phyloP scores from a whole-genome alignment of 2,329 filamentous ascomycete genomes.

The Fusarium subglutinans region DNA sequence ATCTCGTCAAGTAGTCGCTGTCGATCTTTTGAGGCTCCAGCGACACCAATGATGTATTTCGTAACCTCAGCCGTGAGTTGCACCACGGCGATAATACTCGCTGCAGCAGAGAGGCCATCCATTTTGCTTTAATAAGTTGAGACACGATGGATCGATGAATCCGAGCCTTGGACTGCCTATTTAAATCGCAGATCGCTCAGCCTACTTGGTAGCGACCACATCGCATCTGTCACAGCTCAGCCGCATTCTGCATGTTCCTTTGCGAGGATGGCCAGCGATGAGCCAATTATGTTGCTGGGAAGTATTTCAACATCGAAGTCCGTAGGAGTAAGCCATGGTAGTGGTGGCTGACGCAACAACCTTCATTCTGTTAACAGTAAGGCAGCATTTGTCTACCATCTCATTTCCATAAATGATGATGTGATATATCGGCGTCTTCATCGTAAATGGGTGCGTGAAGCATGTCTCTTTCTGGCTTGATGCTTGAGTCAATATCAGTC shows the following conservation, averaged over 20 bases:
- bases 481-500: background rate
- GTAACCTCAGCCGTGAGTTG: conserved; percentile 29
- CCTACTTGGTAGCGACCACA: background rate
- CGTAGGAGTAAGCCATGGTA: background rate
- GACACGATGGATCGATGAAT: background rate
- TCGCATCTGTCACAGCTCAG: background rate
- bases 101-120: conserved; percentile 1
- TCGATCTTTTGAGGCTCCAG: conserved; percentile 24
- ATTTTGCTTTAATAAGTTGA: background rate
- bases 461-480: background rate
- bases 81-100: conserved; percentile 37
- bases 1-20: conserved; percentile 30
- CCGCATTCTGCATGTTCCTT: background rate
- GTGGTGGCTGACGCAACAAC: background rate
- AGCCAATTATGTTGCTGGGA: background rate
- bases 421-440: background rate
- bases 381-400: background rate
- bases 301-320: background rate
- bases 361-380: background rate
- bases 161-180: background rate
- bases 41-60: conserved; percentile 18
- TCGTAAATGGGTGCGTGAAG: background rate
- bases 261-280: background rate
- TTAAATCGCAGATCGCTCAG: background rate
- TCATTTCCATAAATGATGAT: background rate